phyloP scores from a whole-genome alignment of 148 eudicot species.

The Fagopyrum tataricum region DNA sequence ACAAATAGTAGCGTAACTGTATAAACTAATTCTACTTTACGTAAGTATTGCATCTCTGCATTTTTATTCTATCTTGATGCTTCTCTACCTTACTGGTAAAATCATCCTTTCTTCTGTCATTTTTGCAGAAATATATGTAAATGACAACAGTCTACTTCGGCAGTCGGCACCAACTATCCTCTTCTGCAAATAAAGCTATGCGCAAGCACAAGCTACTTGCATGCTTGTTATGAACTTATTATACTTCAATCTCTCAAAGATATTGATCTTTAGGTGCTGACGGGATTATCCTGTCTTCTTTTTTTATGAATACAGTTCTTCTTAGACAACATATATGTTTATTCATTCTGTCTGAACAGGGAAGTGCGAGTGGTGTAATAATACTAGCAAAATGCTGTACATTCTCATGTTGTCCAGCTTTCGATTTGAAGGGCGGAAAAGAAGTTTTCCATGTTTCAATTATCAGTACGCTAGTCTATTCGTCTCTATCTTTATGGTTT shows the following conservation, averaged over 20 bases:
- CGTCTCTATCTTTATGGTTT: no score
- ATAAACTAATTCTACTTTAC: not conserved
- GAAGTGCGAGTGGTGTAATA: no score
- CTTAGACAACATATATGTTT: no score
- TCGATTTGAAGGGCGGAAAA: no score
- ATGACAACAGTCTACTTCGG: not conserved
- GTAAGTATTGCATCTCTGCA: not conserved
- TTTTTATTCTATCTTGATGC: not conserved
- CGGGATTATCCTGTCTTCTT: not conserved
- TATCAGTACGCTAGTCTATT: no score
- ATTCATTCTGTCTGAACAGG: no score
- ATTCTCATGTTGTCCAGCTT: no score
- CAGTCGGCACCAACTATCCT: not conserved
- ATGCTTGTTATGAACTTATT: not conserved
- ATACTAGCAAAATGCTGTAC: no score
- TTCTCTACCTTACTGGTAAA: not conserved
- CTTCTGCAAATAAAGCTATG: not conserved
- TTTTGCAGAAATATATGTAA: not conserved
- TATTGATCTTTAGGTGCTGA: not conserved
- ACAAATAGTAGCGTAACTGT: constrained; percentile 30
- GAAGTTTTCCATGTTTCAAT: no score
- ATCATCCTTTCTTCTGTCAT: not conserved
- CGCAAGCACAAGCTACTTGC: not conserved
- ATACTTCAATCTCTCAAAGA: not conserved
- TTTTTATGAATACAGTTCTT: no score